phyloP scores from a whole-genome alignment of 208 protist genomes.

The Wallacemonas rigidus region DNA sequence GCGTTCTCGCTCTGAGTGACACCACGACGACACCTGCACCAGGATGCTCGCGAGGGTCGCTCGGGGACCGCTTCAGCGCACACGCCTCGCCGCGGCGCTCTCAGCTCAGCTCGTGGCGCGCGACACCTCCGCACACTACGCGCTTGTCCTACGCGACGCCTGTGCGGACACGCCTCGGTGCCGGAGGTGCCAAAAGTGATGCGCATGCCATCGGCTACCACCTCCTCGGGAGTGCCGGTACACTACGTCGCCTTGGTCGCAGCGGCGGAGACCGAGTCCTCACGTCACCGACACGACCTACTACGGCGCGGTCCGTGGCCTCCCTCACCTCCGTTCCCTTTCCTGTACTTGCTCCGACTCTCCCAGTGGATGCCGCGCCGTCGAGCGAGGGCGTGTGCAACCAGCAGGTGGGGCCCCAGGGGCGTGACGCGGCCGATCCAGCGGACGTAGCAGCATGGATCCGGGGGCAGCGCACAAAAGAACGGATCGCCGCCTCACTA shows the following conservation, averaged over 20 bases:
- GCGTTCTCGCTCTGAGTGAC: not conserved
- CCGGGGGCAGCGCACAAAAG: not conserved
- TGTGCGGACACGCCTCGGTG: not conserved
- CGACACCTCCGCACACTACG: not conserved
- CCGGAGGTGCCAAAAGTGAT: not conserved
- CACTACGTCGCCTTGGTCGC: constrained; percentile 5
- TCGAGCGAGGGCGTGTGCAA: too few species aligned
- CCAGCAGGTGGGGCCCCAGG: too few species aligned
- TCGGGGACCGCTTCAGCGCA: not conserved
- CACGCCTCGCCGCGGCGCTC: not conserved
- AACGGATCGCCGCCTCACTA: constrained; percentile 2
- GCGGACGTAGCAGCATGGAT: constrained; percentile 15
- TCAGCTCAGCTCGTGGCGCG: not conserved
- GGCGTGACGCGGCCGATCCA: not conserved
- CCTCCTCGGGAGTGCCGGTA: constrained; percentile 6
- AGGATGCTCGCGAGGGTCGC: not conserved
- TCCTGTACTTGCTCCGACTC: too few species aligned
- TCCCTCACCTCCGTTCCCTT: not conserved
- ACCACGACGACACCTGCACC: not conserved
- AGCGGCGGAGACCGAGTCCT: not conserved
- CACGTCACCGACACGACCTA: not conserved
- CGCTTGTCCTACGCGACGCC: constrained; percentile 14
- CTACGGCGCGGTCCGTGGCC: not conserved
- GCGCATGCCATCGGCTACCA: constrained; percentile 10
- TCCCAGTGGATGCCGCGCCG: too few species aligned